Base-by-base conservation (phyloP, 306 rosid genomes). In the Psophocarpus tetragonolobus region DNA sequence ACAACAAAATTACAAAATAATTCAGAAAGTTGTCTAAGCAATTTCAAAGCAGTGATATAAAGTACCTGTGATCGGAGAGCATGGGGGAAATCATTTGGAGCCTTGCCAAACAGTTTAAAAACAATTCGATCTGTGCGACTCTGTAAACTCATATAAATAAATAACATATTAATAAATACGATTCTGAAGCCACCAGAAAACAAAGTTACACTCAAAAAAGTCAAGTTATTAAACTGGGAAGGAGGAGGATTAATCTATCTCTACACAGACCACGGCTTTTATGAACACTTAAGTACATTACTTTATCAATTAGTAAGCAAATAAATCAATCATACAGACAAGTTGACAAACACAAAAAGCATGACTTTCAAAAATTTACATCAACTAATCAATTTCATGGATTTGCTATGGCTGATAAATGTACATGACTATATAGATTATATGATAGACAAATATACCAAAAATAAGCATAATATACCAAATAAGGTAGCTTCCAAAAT, bases 101-200 rank as follows among this genome's bases (percentile, higher is more conserved):
- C 93, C 81, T 93, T 93, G 56, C 99, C 99, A 53, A 92, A 96
- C 64, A 96, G 92, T 81, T 96, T 96, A 75, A 96, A 92, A 60
- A 96, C 93, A 57, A 96, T 92, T 53, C 99, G 85, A 83, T 91
- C 99, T 0, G 99, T 96, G 81, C 97, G 85, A 84, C 87, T 82
- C 99, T 96, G 92, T 39, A 81, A 69, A 47, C 23, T 71, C 36
- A 50, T 72, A 77, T 68, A 71, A 72, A 76, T 39, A 68, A 81
- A 63, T 20, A 23, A 53, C 17, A 17, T 60, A 35, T 71, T 32
- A 51, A 64, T 56, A 44, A 30, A 39, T 41, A 51, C 60, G 35
- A 74, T 48, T 79, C 20, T 36, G 6, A 74, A 38, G 73, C 48
- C 38, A 71, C 73, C 27, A 4, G 68, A 29, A 63, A 71, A 30